Evolutionary conservation across 192 early-diverging fungal genomes (phyloP).

Genomic region (Linnemannia schmuckeri): DNA sequence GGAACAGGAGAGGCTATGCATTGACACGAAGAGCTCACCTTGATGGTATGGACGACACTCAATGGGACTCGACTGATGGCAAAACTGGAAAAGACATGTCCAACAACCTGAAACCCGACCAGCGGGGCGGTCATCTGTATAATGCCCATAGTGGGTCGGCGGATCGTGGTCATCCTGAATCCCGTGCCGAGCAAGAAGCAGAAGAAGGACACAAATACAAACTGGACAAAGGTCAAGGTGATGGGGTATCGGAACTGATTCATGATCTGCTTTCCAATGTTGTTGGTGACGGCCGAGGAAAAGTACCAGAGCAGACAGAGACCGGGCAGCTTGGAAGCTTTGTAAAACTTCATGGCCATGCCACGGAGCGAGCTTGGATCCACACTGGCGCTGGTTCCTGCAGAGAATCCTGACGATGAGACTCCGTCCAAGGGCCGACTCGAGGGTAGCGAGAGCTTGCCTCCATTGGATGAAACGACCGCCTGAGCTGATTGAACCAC

Average conservation of each 20-base stretch:
- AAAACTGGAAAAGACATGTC: conserved; percentile 84
- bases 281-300: conserved; percentile 87
- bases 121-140: conserved; percentile 77
- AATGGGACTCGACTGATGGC: conserved; percentile 87
- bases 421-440: conserved; percentile 18
- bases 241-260: conserved; percentile 83
- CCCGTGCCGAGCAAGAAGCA: conserved; percentile 60
- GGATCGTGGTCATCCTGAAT: conserved; percentile 64
- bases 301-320: conserved; percentile 86
- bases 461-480: conserved; percentile 18
- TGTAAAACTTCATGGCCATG: conserved; percentile 41
- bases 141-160: conserved; percentile 65
- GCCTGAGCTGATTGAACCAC: conserved; percentile 33
- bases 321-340: conserved; percentile 70
- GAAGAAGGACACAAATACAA: conserved; percentile 79
- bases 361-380: conserved; percentile 21
- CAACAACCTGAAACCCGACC: conserved; percentile 84
- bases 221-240: conserved; percentile 88
- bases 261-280: conserved; percentile 85
- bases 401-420: conserved; percentile 5
- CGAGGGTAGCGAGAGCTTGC: conserved; percentile 35
- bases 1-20: background rate
- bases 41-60: conserved; percentile 90
- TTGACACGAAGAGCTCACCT: conserved; percentile 65
- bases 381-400: background rate